Evolutionary conservation across 371 early-diverging fungal genomes (phyloP), one percentile per base, ranked within the genome.

Genomic region (Coemansia sp.): DNA sequence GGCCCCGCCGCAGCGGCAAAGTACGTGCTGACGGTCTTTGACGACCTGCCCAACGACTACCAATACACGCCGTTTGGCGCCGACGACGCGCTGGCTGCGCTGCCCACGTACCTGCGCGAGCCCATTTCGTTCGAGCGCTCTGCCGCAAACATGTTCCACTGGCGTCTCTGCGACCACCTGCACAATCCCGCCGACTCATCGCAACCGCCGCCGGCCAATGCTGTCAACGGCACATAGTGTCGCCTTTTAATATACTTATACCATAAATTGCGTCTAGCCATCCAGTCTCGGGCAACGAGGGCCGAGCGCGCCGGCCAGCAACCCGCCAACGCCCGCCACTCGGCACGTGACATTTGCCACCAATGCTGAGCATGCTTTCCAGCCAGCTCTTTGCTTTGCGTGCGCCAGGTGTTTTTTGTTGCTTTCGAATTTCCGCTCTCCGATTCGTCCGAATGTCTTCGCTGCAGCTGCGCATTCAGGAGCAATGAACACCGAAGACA

Each of bases 111-210:
- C 35, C 56, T 75, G n/a, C 62, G 47, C 50, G 68, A 72, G 60
- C 53, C 59, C 39, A 70, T 75, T 52, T 65, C 70, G 30, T 75
- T 75, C 55, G 67, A 58, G 32, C 62, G 63, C 51, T 9, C 56
- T 9, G 63, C 63, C 9, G 66, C 63, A 5, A 55, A 35, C 64
- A 73, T 75, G 76, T 75, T 75, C 60, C 67, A 55, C 50, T 75
- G 76, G 76, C 70, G 76, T 34, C 47, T 75, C 50, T 75, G 75
- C 60, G 63, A 63, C 41, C 73, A 67, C 40, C 39, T 75, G 54
- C 67, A 67, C 55, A 43, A 72, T 26, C 36, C 40, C 31, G 32
- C 47, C 40, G n/a, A 8, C 31, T 31, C 51, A 31, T 34, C 50
- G 11, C 14, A 30, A 5, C 43, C 5, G 34, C 51, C 51, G 32